Base-by-base conservation (phyloP, 176 grass and related monocot species). In the Aegilops speltoides region DNA sequence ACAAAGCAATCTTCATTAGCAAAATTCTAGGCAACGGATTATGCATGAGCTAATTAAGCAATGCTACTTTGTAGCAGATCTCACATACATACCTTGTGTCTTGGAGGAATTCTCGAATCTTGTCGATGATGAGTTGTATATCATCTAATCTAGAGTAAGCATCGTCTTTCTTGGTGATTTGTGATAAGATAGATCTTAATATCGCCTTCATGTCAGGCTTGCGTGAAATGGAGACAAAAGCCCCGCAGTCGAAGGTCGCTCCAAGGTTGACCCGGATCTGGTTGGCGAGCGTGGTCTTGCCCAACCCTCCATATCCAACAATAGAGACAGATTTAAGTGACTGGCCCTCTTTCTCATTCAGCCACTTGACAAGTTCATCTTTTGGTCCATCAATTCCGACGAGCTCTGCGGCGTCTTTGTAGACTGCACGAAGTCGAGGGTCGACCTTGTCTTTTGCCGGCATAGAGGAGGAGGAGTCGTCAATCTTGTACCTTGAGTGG, bases 141-240 rank as follows among this genome's bases (percentile, higher is more conserved):
- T 73, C 70, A 73, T 73, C 70, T 73, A 45, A 45, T 45, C 38
- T 13, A 8, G 22, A 25, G 70, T 6, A 70, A 65, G 25, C 4
- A 7, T 29, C 14, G 17, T 45, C 38, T 8, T 25, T 6, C 38
- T 73, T 73, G n/a, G 12, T 73, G 38, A 73, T 73, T 43, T 73
- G 70, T 25, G 70, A 25, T 25, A 73, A 45, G 8, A 73, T 73
- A 45, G 70, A 73, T 73, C 12, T 73, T 25, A 73, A 45, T 45
- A 73, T 73, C 12, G n/a, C 38, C 70, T 73, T 73, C n/a, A 73
- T 73, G 38, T 25, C 70, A 73, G 70, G 70, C 70, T 73, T 73
- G 37, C 70, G 70, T 45, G 70, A 73, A 73, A 73, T 43, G 0
- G 70, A 73, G 11, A 73, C 69, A 43, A 73, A 73, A 43, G 69